phyloP scores from a whole-genome alignment of 306 rosid genomes.

The Purshia tridentata region DNA sequence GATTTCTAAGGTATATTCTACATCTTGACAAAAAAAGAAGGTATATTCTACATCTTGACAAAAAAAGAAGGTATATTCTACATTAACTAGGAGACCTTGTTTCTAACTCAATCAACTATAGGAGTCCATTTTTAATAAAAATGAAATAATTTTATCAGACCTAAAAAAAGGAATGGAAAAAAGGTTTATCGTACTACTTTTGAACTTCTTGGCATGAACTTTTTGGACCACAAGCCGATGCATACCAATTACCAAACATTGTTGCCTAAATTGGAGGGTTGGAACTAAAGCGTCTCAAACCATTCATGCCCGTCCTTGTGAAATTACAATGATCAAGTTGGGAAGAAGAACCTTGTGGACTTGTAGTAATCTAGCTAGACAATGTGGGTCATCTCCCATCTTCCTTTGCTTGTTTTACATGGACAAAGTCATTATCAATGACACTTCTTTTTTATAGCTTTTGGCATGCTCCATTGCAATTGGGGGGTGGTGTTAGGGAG shows the following conservation, averaged over 20 bases:
- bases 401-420: not conserved
- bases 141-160: too few species aligned
- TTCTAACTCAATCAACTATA: too few species aligned
- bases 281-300: not conserved
- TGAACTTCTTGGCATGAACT: not conserved
- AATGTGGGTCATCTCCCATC: slow-evolving; percentile 1
- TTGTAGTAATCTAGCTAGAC: not conserved
- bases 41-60: too few species aligned
- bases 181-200: too few species aligned
- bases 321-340: not conserved
- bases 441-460: not conserved
- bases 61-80: too few species aligned
- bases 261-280: not conserved
- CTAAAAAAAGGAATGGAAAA: too few species aligned
- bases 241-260: not conserved
- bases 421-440: not conserved
- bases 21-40: too few species aligned
- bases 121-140: too few species aligned
- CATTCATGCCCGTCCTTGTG: not conserved
- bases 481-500: not conserved
- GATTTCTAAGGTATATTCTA: too few species aligned
- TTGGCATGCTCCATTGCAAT: not conserved
- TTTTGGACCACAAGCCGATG: not conserved
- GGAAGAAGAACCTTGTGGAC: not conserved
- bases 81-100: too few species aligned